Evolutionary conservation across 2,329 filamentous ascomycete genomes (phyloP).

Genomic region (Talaromyces islandicus): DNA sequence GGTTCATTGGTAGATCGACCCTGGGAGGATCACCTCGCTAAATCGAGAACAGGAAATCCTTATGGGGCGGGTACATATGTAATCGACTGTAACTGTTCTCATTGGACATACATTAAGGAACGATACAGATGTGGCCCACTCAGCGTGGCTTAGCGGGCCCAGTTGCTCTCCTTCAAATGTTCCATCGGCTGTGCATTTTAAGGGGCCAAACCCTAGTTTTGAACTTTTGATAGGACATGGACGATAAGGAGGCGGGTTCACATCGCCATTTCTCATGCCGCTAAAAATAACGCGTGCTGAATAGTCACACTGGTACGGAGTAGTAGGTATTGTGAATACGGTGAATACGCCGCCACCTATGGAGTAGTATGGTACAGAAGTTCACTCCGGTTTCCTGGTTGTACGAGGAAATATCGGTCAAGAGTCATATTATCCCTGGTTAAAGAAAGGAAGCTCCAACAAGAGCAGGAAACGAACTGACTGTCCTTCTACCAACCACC

Average conservation of each 20-base stretch:
- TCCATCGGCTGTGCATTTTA: not conserved
- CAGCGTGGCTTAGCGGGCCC: not conserved
- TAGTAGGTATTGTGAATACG: too few species aligned
- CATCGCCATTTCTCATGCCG: not conserved
- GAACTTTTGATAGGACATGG: not conserved
- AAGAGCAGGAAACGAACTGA: too few species aligned
- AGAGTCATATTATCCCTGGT: too few species aligned
- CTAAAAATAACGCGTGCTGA: not conserved
- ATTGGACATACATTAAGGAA: not conserved
- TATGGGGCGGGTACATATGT: not conserved
- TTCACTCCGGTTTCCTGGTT: too few species aligned
- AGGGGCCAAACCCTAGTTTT: not conserved
- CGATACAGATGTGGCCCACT: not conserved
- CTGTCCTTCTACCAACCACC: too few species aligned
- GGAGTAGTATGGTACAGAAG: not conserved
- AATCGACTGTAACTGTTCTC: not conserved
- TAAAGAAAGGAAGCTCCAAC: too few species aligned
- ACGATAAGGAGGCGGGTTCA: not conserved
- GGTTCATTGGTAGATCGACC: too few species aligned
- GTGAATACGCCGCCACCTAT: not conserved
- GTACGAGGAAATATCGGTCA: too few species aligned
- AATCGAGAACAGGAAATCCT: not conserved
- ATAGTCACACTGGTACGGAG: not conserved
- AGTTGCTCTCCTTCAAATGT: too few species aligned
- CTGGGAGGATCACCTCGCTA: not conserved